Percentiles rank a stretch among this genome's conserved stretches.
These are phyloP conservation scores for Magnaporthiopsis incrustans DNA, from an alignment of 2,329 filamentous ascomycete genomes.

Conservation along the genomic window DNA sequence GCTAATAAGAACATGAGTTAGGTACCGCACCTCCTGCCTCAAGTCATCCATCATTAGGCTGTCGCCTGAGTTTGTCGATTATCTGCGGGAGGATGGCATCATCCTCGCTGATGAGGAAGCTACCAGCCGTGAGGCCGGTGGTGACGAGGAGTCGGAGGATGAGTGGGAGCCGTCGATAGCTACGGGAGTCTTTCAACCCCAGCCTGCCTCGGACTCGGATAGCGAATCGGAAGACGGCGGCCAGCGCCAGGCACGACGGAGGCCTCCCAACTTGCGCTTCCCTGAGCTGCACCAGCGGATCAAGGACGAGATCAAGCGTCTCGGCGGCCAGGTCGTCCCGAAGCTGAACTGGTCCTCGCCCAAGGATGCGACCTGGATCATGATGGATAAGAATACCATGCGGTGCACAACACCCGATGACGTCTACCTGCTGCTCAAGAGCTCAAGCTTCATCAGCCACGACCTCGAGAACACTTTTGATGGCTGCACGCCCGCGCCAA, in stretches of 20 bases:
- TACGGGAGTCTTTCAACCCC: conserved; percentile 25
- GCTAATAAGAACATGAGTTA: conserved; percentile 22
- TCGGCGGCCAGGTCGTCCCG: conserved; percentile 80
- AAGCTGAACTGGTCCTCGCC: conserved; percentile 98
- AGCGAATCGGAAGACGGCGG: conserved; percentile 43
- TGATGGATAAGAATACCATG: conserved; percentile 74
- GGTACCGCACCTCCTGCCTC: conserved; percentile 72
- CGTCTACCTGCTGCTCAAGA: conserved; percentile 88
- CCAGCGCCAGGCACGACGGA: conserved; percentile 39
- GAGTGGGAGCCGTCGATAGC: conserved; percentile 38
- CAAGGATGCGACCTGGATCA: conserved; percentile 93
- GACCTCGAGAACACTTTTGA: conserved; percentile 92
- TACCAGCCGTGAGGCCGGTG: conserved; percentile 12
- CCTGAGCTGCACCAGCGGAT: conserved; percentile 70
- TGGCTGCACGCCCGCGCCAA: conserved; percentile 23
- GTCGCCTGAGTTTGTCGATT: conserved; percentile 66
- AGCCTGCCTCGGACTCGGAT: conserved; percentile 36
- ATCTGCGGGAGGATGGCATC: conserved; percentile 89
- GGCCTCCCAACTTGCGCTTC: conserved; percentile 50
- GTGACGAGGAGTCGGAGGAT: conserved; percentile 45
- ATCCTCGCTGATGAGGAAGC: conserved; percentile 64
- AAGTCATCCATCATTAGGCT: conserved; percentile 81
- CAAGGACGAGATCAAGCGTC: conserved; percentile 65
- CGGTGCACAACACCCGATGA: conserved; percentile 86
- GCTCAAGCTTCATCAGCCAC: conserved; percentile 88